Evolutionary conservation across 139 green algal genomes (phyloP), one percentile per base, ranked within the genome.

Genomic region (Chlorella sp.): DNA sequence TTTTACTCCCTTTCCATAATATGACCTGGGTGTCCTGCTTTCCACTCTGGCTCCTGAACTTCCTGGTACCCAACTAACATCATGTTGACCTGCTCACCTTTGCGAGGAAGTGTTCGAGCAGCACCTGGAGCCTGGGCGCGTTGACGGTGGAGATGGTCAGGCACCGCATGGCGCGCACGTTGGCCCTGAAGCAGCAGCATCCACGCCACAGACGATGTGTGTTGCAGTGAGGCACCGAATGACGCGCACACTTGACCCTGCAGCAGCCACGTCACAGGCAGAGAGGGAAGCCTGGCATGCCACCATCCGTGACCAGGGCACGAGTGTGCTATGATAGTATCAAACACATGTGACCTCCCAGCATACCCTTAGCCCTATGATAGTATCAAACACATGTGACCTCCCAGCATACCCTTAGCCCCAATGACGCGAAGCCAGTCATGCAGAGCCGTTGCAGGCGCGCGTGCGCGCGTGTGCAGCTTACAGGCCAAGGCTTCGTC

Each of bases 131-230:
- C 5, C 91, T 69, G 10, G 89, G 74, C 24, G 73, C 66, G 62
- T 96, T 97, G 51, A 97, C 35, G 30, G 82, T 86, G 14, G 68
- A 75, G 42, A 97, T 86, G 65, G 84, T 70, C 69, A 97, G 80
- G 65, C 74, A 80, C 29, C 91, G 81, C 82, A 97, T 77, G 6
- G 92, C 92, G 0, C 67, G 62, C 31, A 95, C 75, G 82, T 97
- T 97, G 62, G 87, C 86, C 61, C 61, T 67, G 61, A n/a, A 67
- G 27, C 4, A 35, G 3, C 4, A 6, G 24, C 17, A n/a, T 4
- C 4, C 17, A 63, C 20, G 4, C 6, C 20, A n/a, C 20, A n/a
- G 55, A 63, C 6, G 20, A 31, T 63, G 6, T 63, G 55, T 31
- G 27, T n/a, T 63, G 30, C 29, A 23, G 61, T 4, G 27, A 35